Percentiles rank a stretch among this genome's conserved stretches.
phyloP scores from a whole-genome alignment of 108 stramenopile genomes.

The Phaeodactylum tricornutum region DNA sequence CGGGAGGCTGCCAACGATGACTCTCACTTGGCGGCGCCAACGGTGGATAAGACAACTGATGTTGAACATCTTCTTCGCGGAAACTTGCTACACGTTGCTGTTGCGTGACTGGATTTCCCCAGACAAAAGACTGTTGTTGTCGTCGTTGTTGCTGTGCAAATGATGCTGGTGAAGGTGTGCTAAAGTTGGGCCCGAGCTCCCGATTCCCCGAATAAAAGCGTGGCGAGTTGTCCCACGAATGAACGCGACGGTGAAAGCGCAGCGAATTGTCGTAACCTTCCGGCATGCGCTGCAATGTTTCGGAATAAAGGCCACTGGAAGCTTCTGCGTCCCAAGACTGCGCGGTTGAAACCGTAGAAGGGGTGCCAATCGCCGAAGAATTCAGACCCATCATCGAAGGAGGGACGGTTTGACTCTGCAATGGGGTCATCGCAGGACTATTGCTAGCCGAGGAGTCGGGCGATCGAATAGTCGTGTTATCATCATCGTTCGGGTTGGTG shows the following conservation, averaged over 20 bases:
- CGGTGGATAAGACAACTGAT: not conserved
- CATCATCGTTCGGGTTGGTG: constrained; percentile 2
- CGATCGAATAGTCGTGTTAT: constrained; percentile 8
- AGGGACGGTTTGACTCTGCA: not conserved
- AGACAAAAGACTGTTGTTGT: not conserved
- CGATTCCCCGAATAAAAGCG: not conserved
- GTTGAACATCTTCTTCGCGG: constrained; percentile 1
- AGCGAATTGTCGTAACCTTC: not conserved
- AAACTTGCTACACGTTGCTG: constrained; percentile 30
- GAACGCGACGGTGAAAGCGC: not conserved
- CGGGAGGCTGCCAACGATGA: not conserved
- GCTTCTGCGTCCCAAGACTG: constrained; percentile 31
- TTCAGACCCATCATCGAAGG: not conserved
- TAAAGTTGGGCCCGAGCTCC: not conserved
- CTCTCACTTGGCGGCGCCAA: not conserved
- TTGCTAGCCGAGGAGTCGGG: not conserved
- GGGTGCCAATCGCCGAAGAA: constrained; percentile 12
- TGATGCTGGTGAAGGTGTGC: not conserved
- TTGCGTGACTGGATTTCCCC: constrained; percentile 2
- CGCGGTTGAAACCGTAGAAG: constrained; percentile 42
- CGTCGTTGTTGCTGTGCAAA: not conserved
- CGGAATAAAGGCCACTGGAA: constrained; percentile 5
- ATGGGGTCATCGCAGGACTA: not conserved
- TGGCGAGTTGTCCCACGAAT: constrained; percentile 6
- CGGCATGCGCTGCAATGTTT: not conserved